Evolutionary conservation across 75 land plant genomes (phyloP), one percentile per base, ranked within the genome.

Genomic region (Selaginella tamariscina): DNA sequence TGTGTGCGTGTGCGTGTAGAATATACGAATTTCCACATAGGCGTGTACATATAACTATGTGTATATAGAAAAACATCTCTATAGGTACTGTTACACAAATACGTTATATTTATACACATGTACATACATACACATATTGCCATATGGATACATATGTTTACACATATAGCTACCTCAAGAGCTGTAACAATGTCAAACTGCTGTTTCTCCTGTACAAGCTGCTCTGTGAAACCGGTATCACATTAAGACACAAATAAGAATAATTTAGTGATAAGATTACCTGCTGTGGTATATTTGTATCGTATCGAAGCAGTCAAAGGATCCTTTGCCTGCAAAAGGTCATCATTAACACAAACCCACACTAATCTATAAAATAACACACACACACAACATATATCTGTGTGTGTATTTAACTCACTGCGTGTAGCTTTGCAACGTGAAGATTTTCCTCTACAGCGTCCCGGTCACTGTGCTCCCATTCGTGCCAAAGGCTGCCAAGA

Each of bases 371-470:
- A 49, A 11, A 49, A 49, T 49, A 20, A 11, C 54, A 11, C 11
- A 49, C 20, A 11, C 54, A 49, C 54, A 11, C 54, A 49, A 49
- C n/a, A n/a, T n/a, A n/a, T n/a, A n/a, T n/a, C n/a, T n/a, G 2
- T 54, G 1, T 63, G 26, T 27, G 66, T 2, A 31, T 18, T 29
- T n/a, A 2, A 56, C 31, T 60, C 77, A 93, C 98, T 32, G 98
- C 86, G 79, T 90, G 98, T 55, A 83, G 54, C 28, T 77, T 68
- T 67, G 98, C 98, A 39, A 94, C 82, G 56, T 82, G 82, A 55
- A 90, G 79, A 72, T 94, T 94, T 65, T 87, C 86, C 49, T 94
- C 98, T 69, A 85, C 85, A 15, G 91, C 96, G 79, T 94, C 98
- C 98, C 98, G 24, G 86, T 87, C 24, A 94, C 88, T 39, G 75